Percentiles rank a stretch among this genome's conserved stretches.
Evolutionary conservation across 768 basidiomycete genomes (phyloP).

Genomic region (Russula olivacea): DNA sequence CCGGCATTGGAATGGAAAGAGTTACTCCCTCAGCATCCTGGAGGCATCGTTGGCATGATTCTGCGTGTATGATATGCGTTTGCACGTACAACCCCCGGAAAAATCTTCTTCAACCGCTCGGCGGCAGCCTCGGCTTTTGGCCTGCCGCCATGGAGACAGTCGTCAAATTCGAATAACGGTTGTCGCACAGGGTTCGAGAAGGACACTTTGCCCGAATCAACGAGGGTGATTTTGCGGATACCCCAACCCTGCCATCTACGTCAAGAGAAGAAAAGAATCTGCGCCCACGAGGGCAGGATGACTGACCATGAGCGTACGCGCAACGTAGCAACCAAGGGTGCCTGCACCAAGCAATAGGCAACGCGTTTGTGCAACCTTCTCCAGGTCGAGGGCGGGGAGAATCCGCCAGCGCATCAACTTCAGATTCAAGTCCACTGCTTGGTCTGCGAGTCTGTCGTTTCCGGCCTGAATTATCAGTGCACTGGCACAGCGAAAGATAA

Average conservation of each 20-base stretch:
- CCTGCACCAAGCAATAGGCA: constrained; percentile 92
- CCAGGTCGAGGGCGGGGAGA: constrained; percentile 80
- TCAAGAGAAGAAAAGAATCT: neutral
- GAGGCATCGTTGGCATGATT: neutral
- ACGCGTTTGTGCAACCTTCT: constrained; percentile 71
- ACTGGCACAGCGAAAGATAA: neutral
- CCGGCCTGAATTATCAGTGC: neutral
- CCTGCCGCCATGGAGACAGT: constrained; percentile 88
- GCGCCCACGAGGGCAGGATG: neutral
- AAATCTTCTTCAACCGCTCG: constrained; percentile 76
- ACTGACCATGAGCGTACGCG: constrained; percentile 79
- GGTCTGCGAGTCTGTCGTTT: constrained; percentile 69
- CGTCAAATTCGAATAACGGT: constrained; percentile 92
- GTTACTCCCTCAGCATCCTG: constrained; percentile 78
- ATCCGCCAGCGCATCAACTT: constrained; percentile 99
- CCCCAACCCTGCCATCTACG: constrained; percentile 75
- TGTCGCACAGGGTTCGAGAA: constrained; percentile 98
- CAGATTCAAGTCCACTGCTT: constrained; percentile 96
- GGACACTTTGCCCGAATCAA: constrained; percentile 87
- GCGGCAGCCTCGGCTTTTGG: constrained; percentile 93
- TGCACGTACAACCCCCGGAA: constrained; percentile 79
- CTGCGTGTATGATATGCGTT: neutral
- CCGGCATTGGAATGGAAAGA: constrained; percentile 93
- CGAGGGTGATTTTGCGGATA: constrained; percentile 84
- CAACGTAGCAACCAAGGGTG: constrained; percentile 94